Conservation (phyloP, 2,329 filamentous ascomycete genomes). For the Alternaria gaisen region DNA sequence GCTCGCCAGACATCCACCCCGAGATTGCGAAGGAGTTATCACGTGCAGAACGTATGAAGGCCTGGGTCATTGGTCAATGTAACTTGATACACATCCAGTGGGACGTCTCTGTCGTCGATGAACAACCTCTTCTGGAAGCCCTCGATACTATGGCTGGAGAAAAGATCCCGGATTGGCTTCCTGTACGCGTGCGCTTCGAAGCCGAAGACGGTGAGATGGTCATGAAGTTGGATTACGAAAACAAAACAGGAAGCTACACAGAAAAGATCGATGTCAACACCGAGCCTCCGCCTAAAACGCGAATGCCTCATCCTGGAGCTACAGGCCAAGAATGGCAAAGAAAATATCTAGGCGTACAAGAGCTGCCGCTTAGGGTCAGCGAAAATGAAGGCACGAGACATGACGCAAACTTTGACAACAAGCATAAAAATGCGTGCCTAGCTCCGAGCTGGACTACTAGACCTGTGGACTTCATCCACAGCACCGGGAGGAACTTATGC, state of each 20-base stretch:
- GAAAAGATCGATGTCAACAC: conserved; percentile 16
- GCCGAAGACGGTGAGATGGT: conserved; percentile 41
- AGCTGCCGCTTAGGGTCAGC: conserved; percentile 6
- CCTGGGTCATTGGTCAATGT: conserved; percentile 30
- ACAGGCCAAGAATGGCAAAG: conserved; percentile 15
- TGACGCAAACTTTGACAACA: background rate
- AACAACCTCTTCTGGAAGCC: conserved; percentile 30
- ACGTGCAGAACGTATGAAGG: conserved; percentile 34
- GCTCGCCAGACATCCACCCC: background rate
- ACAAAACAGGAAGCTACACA: conserved; percentile 20
- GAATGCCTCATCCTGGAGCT: background rate
- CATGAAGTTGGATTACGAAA: conserved; percentile 41
- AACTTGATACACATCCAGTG: conserved; percentile 36
- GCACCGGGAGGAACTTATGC: conserved; percentile 32
- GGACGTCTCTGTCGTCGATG: conserved; percentile 31
- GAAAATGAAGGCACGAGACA: background rate
- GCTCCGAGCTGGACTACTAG: conserved; percentile 3
- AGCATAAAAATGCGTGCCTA: conserved; percentile 1
- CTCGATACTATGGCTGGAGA: conserved; percentile 38
- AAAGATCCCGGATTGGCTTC: conserved; percentile 41
- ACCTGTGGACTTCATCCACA: conserved; percentile 27
- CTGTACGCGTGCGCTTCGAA: conserved; percentile 37
- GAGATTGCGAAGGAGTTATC: conserved; percentile 12
- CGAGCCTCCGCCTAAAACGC: conserved; percentile 8
- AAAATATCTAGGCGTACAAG: conserved; percentile 4